phyloP scores from a whole-genome alignment of 2,329 filamentous ascomycete species.

The Aureobasidium sp. region DNA sequence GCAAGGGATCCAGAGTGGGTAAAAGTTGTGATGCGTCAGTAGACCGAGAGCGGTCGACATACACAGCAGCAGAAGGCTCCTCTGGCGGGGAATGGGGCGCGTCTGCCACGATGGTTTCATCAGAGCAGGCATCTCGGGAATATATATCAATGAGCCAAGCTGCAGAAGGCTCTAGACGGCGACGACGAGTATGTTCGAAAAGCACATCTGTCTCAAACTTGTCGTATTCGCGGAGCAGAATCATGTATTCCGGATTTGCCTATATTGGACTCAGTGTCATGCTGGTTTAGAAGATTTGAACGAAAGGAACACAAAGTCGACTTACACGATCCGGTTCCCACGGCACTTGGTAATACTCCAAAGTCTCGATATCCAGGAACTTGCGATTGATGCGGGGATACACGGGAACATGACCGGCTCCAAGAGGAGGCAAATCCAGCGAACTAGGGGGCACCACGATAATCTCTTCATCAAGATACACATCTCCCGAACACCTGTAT shows the following conservation, averaged over 20 bases:
- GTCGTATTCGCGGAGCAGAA: constrained; percentile 44
- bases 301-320: too few relatives aligned
- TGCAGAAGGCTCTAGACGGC: constrained; percentile 25
- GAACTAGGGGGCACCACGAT: not conserved
- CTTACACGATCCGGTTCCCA: constrained; percentile 43
- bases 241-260: constrained; percentile 41
- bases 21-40: too few relatives aligned
- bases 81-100: too few relatives aligned
- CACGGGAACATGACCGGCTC: constrained; percentile 28
- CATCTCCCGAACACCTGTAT: not conserved
- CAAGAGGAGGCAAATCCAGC: not conserved
- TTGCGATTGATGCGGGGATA: constrained; percentile 43
- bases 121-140: too few relatives aligned
- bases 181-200: constrained; percentile 44
- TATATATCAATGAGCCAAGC: not conserved
- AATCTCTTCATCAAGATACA: not conserved
- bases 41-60: too few relatives aligned
- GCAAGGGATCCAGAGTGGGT: too few relatives aligned
- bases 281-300: too few relatives aligned
- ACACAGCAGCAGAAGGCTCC: too few relatives aligned
- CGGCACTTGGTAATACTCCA: constrained; percentile 42
- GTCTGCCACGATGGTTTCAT: too few relatives aligned
- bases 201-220: constrained; percentile 42
- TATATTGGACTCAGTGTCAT: constrained; percentile 18
- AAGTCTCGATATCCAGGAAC: constrained; percentile 40